Evolutionary conservation across 345 rosid species (phyloP), one percentile per base, ranked within the genome.

Genomic region (Populus euphratica): DNA sequence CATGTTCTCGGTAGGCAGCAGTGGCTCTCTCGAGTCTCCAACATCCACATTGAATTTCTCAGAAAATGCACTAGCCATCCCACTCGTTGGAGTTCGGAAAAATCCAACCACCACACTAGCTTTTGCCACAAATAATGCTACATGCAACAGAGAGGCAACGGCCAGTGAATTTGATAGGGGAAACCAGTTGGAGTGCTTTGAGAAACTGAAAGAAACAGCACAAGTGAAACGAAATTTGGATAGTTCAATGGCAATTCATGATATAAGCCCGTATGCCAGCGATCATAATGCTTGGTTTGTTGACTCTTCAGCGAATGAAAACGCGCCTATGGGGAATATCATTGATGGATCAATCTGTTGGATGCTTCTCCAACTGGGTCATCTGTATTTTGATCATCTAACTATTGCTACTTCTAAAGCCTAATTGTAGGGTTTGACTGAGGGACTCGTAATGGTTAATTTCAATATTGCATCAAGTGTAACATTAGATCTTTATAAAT

Each of bases 21-120:
- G 52, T 21, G 69, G 54, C 54, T 73, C 9, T 56, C 83, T 86
- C 25, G 80, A 86, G 52, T 86, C 87, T 2, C 87, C 89, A 11
- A 84, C 84, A 1, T 80, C 86, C 4, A 78, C 85, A 0, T 74
- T 80, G 54, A 80, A 41, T 35, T 77, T 84, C 78, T 8, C 75
- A 25, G 84, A 80, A 29, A 73, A 76, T 50, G 23, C 49, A 18
- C 14, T 66, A 17, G 44, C 76, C 5, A 23, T 68, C 20, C 68
- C 79, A 23, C 29, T 41, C 2, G 4, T 64, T n/a, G 84, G 76
- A 78, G 33, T 16, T 8, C 52, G 23, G 2, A 31, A 47, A 59
- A 23, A 59, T 23, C 9, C 63, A 59, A 23, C 63, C 63, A n/a
- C 59, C n/a, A 20, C 29, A 7, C 23, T 52, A 20, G 47, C 2